Percentiles rank a stretch among this genome's conserved stretches.
phyloP scores from a whole-genome alignment of 305 asterid genomes.

The Fraxinus sp. region DNA sequence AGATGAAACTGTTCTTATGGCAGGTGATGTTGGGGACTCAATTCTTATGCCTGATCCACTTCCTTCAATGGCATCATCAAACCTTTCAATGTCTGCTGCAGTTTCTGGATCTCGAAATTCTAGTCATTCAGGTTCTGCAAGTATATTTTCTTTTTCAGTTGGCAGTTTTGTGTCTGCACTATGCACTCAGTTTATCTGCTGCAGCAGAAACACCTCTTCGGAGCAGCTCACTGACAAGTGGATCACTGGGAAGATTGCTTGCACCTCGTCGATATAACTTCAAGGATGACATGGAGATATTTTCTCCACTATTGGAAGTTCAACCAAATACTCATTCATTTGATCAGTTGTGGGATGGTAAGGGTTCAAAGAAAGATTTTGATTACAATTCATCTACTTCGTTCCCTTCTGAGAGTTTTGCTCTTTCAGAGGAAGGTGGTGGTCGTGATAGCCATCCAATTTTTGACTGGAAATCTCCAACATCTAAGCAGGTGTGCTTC shows the following conservation, averaged over 20 bases:
- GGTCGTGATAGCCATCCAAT: slow-evolving; percentile 55
- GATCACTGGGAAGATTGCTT: slow-evolving; percentile 66
- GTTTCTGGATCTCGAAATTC: slow-evolving; percentile 66
- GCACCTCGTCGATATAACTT: slow-evolving; percentile 74
- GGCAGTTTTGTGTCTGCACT: slow-evolving; percentile 49
- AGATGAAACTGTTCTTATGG: slow-evolving; percentile 71
- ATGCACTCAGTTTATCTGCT: slow-evolving; percentile 42
- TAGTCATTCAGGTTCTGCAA: slow-evolving; percentile 60
- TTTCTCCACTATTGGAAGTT: slow-evolving; percentile 91
- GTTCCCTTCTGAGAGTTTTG: slow-evolving; percentile 63
- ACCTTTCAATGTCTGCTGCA: slow-evolving; percentile 49
- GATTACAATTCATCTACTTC: slow-evolving; percentile 56
- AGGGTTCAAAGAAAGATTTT: slow-evolving; percentile 58
- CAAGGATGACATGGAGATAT: slow-evolving; percentile 98
- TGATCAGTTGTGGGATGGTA: slow-evolving; percentile 72
- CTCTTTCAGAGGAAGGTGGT: slow-evolving; percentile 59
- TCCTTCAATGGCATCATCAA: slow-evolving; percentile 73
- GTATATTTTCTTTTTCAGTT: slow-evolving; percentile 50
- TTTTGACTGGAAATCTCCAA: slow-evolving; percentile 74
- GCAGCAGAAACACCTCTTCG: slow-evolving; percentile 72
- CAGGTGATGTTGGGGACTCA: slow-evolving; percentile 86
- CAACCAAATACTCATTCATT: slow-evolving; percentile 88
- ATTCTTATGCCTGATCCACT: slow-evolving; percentile 97
- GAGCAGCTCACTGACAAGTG: slow-evolving; percentile 63
- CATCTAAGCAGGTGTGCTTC: slow-evolving; percentile 63